Evolutionary conservation across 495 filamentous ascomycete species (phyloP).

Genomic region (Aspergillus taichungensis): DNA sequence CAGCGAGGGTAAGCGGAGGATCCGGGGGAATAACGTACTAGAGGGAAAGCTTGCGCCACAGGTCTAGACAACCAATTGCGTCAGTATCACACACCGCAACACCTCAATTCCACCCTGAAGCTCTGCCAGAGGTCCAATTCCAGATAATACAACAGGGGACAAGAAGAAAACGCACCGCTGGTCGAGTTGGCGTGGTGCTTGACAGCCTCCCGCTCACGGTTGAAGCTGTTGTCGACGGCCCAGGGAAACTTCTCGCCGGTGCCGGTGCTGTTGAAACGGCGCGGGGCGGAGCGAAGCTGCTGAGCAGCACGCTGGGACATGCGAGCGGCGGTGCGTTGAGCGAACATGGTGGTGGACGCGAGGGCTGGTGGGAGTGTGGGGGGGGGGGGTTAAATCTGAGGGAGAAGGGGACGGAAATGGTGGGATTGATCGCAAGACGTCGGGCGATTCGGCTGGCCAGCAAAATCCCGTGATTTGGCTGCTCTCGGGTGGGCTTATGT

Average conservation of each 20-base stretch:
- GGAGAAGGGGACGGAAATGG: conserved; percentile 9
- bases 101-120: background rate
- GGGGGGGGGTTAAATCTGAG: conserved; percentile 7
- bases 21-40: conserved; percentile 51
- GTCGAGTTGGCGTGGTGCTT: conserved; percentile 79
- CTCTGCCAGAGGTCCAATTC: background rate
- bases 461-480: conserved; percentile 35
- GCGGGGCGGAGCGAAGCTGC: conserved; percentile 47
- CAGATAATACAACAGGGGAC: conserved; percentile 1
- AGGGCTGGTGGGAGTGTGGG: conserved; percentile 6
- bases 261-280: conserved; percentile 57
- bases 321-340: conserved; percentile 53
- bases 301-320: conserved; percentile 48
- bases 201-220: conserved; percentile 72
- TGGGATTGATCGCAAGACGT: conserved; percentile 21
- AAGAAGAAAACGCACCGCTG: conserved; percentile 49
- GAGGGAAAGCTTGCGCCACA: conserved; percentile 89
- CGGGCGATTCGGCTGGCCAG: conserved; percentile 22
- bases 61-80: conserved; percentile 47
- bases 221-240: conserved; percentile 73
- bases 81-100: conserved; percentile 18
- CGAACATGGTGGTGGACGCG: conserved; percentile 44
- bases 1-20: background rate
- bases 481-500: conserved; percentile 23
- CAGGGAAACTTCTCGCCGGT: conserved; percentile 29